Conservation (phyloP, 768 basidiomycete genomes). For the Russula griseocarnosa region DNA sequence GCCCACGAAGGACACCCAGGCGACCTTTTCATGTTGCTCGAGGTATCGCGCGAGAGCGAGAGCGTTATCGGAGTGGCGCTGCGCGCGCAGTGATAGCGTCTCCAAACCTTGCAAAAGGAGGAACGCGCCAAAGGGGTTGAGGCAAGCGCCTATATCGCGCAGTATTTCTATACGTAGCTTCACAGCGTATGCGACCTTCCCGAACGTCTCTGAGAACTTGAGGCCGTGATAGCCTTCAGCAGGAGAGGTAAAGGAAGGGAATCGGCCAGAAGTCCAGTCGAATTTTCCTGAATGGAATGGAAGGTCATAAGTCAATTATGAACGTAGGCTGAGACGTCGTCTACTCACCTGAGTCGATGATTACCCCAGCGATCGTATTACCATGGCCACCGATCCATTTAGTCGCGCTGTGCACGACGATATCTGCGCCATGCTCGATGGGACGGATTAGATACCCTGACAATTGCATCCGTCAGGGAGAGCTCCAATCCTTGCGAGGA, state of each 20-base stretch:
- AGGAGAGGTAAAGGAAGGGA: conserved; percentile 71
- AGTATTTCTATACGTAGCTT: conserved; percentile 62
- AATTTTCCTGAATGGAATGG: conserved; percentile 51
- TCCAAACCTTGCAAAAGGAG: conserved; percentile 75
- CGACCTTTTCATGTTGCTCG: conserved; percentile 57
- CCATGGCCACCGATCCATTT: conserved; percentile 87
- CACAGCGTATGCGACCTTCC: conserved; percentile 56
- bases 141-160: conserved; percentile 59
- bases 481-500: neutral
- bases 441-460: conserved; percentile 59
- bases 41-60: conserved; percentile 63
- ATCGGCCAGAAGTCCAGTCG: conserved; percentile 68
- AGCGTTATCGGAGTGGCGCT: conserved; percentile 69
- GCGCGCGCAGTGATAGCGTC: conserved; percentile 65
- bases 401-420: conserved; percentile 74
- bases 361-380: conserved; percentile 71
- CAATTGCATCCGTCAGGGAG: neutral
- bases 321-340: neutral
- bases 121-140: conserved; percentile 74
- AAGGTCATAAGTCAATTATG: neutral
- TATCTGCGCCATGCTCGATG: conserved; percentile 72
- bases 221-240: conserved; percentile 74
- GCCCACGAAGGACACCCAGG: conserved; percentile 80
- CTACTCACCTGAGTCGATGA: conserved; percentile 61
- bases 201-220: conserved; percentile 62